phyloP scores from a whole-genome alignment of 306 rosid species.

The Acacia melanoxylon region DNA sequence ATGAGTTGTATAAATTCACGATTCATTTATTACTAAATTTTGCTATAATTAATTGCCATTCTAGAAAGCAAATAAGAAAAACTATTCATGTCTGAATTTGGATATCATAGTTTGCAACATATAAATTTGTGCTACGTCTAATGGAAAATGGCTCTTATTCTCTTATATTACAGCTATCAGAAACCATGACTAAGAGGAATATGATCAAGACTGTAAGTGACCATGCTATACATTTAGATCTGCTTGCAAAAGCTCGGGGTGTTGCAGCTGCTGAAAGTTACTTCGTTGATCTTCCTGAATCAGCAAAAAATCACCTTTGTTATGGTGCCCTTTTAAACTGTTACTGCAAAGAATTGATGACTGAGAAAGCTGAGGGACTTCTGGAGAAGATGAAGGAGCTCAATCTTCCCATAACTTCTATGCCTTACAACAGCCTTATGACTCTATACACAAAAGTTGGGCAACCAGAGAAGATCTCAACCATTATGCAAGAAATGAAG shows the following conservation, averaged over 20 bases:
- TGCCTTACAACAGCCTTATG: constrained; percentile 85
- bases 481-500: constrained; percentile 79
- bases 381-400: constrained; percentile 89
- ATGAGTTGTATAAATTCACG: constrained; percentile 3
- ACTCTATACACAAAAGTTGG: constrained; percentile 71
- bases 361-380: constrained; percentile 82
- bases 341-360: constrained; percentile 86
- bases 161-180: constrained; percentile 61
- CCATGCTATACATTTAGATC: constrained; percentile 87
- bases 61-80: background rate
- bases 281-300: constrained; percentile 73
- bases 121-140: background rate
- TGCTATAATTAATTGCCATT: background rate
- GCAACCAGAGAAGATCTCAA: constrained; percentile 61
- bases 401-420: constrained; percentile 61
- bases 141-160: background rate
- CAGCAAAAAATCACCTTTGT: constrained; percentile 74
- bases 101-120: background rate
- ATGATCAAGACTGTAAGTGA: constrained; percentile 84
- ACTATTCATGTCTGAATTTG: background rate
- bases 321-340: constrained; percentile 86
- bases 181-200: constrained; percentile 70
- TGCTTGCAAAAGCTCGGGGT: constrained; percentile 72
- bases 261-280: constrained; percentile 75
- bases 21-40: background rate